Evolutionary conservation across 2,329 filamentous ascomycete genomes (phyloP).

Genomic region (Neofusicoccum cordaticola): DNA sequence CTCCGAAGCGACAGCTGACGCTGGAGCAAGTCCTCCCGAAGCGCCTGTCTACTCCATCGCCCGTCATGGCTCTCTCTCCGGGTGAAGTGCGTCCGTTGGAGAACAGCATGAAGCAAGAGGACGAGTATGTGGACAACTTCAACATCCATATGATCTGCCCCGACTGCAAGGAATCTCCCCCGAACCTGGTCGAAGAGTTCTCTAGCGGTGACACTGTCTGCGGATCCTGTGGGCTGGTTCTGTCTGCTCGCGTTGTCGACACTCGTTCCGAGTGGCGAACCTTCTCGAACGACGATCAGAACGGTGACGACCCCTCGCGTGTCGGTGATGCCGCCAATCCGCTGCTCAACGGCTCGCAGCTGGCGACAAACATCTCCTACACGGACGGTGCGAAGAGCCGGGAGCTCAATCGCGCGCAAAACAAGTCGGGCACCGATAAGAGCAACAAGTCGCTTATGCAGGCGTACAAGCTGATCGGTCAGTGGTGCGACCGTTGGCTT

Average conservation of each 20-base stretch:
- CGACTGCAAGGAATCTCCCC: slow-evolving; percentile 89
- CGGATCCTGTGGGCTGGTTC: slow-evolving; percentile 83
- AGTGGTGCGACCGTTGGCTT: slow-evolving; percentile 79
- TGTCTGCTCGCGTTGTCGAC: slow-evolving; percentile 89
- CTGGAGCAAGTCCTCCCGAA: neutral
- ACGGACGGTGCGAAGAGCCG: slow-evolving; percentile 61
- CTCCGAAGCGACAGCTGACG: neutral
- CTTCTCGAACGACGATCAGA: slow-evolving; percentile 96
- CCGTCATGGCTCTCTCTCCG: slow-evolving; percentile 35
- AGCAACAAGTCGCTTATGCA: slow-evolving; percentile 75
- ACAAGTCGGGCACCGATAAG: slow-evolving; percentile 78
- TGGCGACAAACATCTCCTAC: slow-evolving; percentile 84
- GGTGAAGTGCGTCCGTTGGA: slow-evolving; percentile 43
- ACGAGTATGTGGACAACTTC: slow-evolving; percentile 75
- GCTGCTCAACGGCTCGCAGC: slow-evolving; percentile 83
- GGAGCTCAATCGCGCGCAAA: slow-evolving; percentile 79
- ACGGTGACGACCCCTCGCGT: slow-evolving; percentile 94
- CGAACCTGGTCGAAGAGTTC: slow-evolving; percentile 89
- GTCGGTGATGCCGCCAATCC: slow-evolving; percentile 92
- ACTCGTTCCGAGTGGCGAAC: slow-evolving; percentile 98
- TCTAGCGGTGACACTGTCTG: slow-evolving; percentile 92
- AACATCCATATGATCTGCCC: slow-evolving; percentile 82
- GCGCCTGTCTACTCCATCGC: neutral
- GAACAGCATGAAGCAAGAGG: slow-evolving; percentile 29
- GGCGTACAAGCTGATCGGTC: slow-evolving; percentile 84